A percentile compares a stretch with the other conserved stretches of the same genome.
Conservation (phyloP, 305 asterid species). For the Fraxinus xanthoxyloides region DNA sequence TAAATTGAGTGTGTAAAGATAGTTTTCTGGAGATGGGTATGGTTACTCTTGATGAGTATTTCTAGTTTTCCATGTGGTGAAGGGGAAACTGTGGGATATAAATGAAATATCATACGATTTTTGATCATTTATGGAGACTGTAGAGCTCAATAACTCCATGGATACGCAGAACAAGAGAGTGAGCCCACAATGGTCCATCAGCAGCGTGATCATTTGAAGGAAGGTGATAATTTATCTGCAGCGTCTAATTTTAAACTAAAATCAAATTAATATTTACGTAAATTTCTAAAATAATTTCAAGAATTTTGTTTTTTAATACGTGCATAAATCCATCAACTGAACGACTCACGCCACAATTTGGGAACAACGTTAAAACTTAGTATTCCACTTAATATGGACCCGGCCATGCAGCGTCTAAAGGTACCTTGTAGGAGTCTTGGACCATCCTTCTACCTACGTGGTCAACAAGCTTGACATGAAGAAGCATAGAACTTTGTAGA, state of each 20-base stretch:
- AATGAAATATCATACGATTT: slow-evolving; percentile 28
- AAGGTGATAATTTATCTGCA: not conserved
- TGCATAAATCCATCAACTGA: not conserved
- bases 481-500: not conserved
- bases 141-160: slow-evolving; percentile 51
- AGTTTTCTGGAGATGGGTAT: slow-evolving; percentile 30
- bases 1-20: slow-evolving; percentile 23
- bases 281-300: not conserved
- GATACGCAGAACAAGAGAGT: not conserved
- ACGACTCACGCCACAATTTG: not conserved
- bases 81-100: slow-evolving; percentile 21
- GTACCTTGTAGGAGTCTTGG: not conserved
- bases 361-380: not conserved
- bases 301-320: not conserved
- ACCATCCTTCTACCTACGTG: not conserved
- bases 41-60: slow-evolving; percentile 26
- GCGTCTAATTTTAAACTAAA: not conserved
- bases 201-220: not conserved
- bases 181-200: not conserved
- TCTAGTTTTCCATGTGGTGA: slow-evolving; percentile 35
- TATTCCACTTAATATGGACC: not conserved
- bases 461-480: not conserved
- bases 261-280: not conserved
- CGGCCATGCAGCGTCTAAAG: not conserved
- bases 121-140: slow-evolving; percentile 30